Base-by-base conservation (phyloP, 352 stramenopile species). In the Phytophthora tentaculata region DNA sequence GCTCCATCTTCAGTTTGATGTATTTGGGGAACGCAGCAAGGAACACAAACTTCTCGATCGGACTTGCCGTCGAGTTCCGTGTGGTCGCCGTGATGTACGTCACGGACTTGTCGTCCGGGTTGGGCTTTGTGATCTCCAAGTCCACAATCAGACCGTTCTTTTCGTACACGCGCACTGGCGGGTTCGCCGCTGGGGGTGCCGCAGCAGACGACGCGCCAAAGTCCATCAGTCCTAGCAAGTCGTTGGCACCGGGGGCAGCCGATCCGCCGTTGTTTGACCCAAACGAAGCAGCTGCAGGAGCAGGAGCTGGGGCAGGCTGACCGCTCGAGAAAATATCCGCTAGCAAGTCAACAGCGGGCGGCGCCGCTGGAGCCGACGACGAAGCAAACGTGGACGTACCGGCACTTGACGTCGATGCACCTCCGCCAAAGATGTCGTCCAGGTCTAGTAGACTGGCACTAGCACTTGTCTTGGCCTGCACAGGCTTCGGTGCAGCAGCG, bases 1-100 rank as follows among this genome's bases (percentile, higher is more conserved):
- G 96, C 65, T 99, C 94, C 96, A 99, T 98, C 83, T 98, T 97
- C 76, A 99, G 92, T 55, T 97, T 98, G 59, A 99, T 95, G 70
- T 98, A 99, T 83, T 96, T 99, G 22, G 98, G 97, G 69, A 99
- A 98, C 28, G 97, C 97, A 35, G 94, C 89, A 51, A 96, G 70
- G 41, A 99, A 94, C 59, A 97, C 88, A 63, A 99, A 95, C 32
- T 96, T 94, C 47, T 97, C 87, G 24, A 99, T 76, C 19, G 92
- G 77, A 52, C 82, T 78, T 43, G 83, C 67, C 19, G 85, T 98
- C 16, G 83, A 80, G 81, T 99, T 99, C 41, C 81, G 89, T 69
- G 98, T 98, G 41, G 88, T 98, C 14, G 93, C 97, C 22, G 95
- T 79, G 37, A 99, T 91, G 53, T 90, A 88, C 41, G 96, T 98